A percentile compares a stretch with the other conserved stretches of the same genome.
Evolutionary conservation across 768 basidiomycete genomes (phyloP).

Genomic region (Agrocybe praecox): DNA sequence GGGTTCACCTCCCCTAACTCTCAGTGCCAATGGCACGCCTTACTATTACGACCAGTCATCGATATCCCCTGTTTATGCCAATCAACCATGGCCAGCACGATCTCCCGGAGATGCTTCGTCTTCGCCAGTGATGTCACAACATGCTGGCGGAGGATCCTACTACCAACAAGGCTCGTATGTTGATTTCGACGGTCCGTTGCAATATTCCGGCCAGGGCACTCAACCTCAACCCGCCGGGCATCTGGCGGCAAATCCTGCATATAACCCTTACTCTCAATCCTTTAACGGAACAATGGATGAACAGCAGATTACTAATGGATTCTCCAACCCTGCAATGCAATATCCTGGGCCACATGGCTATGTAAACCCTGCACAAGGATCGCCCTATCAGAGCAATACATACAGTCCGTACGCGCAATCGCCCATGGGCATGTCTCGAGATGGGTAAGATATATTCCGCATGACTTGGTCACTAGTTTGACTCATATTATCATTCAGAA

Average conservation of each 20-base stretch:
- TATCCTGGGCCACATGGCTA: not conserved
- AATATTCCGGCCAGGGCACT: not conserved
- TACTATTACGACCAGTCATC: not conserved
- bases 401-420: not conserved
- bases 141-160: too few species aligned
- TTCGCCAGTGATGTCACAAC: too few species aligned
- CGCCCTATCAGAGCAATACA: not conserved
- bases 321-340: conserved; percentile 3
- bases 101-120: too few species aligned
- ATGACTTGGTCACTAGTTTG: too few species aligned
- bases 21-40: not conserved
- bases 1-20: not conserved
- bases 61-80: not conserved
- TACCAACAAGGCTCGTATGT: too few species aligned
- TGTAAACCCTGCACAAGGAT: not conserved
- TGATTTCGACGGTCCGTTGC: not conserved
- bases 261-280: not conserved
- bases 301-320: not conserved
- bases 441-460: not conserved
- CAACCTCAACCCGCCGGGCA: not conserved
- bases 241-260: not conserved
- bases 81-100: too few species aligned
- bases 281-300: not conserved
- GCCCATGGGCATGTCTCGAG: not conserved
- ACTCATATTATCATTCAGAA: too few species aligned